Base-by-base conservation (phyloP, 2,329 filamentous ascomycete genomes). In the Drechslerella dactyloides region DNA sequence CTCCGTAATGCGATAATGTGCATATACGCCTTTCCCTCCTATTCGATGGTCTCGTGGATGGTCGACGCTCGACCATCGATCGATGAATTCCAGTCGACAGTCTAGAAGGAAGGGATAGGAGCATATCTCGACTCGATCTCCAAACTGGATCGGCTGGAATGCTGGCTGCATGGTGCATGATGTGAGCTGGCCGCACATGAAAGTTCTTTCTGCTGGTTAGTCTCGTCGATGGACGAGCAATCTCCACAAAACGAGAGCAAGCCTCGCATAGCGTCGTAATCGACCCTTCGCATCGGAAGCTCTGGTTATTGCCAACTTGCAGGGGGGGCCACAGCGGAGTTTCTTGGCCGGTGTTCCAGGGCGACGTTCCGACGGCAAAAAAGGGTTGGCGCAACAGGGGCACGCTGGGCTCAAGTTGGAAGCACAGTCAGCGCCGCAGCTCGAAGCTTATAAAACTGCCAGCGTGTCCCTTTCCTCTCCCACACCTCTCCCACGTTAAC, bases 171-270 rank as follows among this genome's bases (percentile, higher is more conserved):
- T 3, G 4, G 27, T 48, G 44, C 44, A 48, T 19, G 44, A 48
- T 21, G 11, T 48, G 44, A 19, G 44, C 44, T 48, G 44, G 44
- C 44, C 44, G 17, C 44, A 23, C 44, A 19, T 19, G 17, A 23
- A 48, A 19, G 17, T 15, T 21, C 19, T 11, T 48, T 21, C 17
- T 17, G 23, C 55, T 57, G n/a, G n/a, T 17, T 23, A 10, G 40
- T 48, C 54, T 33, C 8, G 54, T 50, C 56, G 56, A 46, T 59
- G 57, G 19, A 33, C 21, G 30, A 19, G 23, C 48, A 62, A 62
- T 62, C 58, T 62, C 58, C 58, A 62, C 58, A 51, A 21, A 23
- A 19, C 5, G 11, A 48, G 44, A 33, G 27, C 27, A 4, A 42
- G 37, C 37, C 37, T 15, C 37, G 37, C 37, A 42, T 42, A 42